Conservation (phyloP, 2,329 filamentous ascomycete genomes). For the Colletotrichum siamense region DNA sequence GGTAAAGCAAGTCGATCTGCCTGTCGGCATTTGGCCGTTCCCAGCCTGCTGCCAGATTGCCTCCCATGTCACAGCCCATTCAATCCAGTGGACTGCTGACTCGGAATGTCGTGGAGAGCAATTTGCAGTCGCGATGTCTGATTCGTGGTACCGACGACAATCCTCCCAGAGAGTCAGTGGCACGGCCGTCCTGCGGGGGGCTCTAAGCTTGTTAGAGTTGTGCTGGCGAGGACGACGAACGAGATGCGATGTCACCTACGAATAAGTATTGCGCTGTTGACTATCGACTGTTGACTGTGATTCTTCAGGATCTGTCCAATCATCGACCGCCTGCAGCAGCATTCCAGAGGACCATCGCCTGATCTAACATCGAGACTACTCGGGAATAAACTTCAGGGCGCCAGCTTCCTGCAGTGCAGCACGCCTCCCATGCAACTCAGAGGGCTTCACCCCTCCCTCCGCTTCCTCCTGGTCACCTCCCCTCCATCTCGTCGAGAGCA, state of each 20-base stretch:
- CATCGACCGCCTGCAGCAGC: background rate
- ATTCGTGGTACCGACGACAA: background rate
- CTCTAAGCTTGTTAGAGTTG: background rate
- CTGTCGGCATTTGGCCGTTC: slow-evolving; percentile 24
- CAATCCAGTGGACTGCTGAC: slow-evolving; percentile 8
- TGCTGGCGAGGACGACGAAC: background rate
- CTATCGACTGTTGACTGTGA: background rate
- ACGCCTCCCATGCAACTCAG: slow-evolving; percentile 5
- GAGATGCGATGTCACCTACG: background rate
- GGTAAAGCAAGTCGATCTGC: slow-evolving; percentile 28
- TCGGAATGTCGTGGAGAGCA: slow-evolving; percentile 14
- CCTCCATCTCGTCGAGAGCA: background rate
- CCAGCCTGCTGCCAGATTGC: slow-evolving; percentile 20
- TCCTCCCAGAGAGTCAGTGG: slow-evolving; percentile 5
- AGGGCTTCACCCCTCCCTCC: background rate
- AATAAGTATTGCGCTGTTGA: background rate
- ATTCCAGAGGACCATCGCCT: background rate
- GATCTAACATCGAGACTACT: background rate
- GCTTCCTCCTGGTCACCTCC: background rate
- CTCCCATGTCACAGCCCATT: slow-evolving; percentile 14
- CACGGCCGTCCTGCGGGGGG: background rate
- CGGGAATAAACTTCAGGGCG: slow-evolving; percentile 17
- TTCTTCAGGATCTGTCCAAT: background rate
- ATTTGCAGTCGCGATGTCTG: slow-evolving; percentile 5
- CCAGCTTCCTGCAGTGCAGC: slow-evolving; percentile 7